Base-by-base conservation (phyloP, 805 yeast species). In the Candida dendrica region DNA sequence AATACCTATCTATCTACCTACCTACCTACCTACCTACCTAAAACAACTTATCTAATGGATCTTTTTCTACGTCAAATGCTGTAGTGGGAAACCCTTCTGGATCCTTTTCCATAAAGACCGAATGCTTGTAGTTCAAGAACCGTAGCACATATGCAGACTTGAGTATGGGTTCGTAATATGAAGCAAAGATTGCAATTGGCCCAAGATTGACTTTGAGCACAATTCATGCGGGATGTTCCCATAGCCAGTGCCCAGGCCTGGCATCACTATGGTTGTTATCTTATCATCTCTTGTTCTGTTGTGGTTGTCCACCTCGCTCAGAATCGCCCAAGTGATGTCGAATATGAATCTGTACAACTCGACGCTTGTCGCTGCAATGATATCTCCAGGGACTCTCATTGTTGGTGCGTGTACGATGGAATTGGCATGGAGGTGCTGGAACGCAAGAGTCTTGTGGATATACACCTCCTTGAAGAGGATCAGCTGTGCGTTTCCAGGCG, bases 241-340 rank as follows among this genome's bases (percentile, higher is more conserved):
- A 44, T 56, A 67, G 1, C 72, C 72, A 1, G 72, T 64, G 2
- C 66, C 71, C 9, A 68, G 38, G 1, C 70, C 71, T 0, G 71
- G 61, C n/a, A 68, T 31, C 0, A 68, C 40, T 4, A 63, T 15
- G 1, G 59, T 51, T 35, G 51, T 52, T 4, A 60, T 46, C 33
- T 58, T 51, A 14, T 52, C 52, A 32, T 33, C 17, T 19, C 14
- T 4, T 15, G 19, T 13, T 15, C 9, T 16, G 19, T 45, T 47
- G 19, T 39, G 32, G 6, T 37, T 30, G 9, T 45, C 42, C 3
- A 63, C 40, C 2, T 53, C 45, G 27, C 52, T 44, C 20, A 68
- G 44, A 2, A 59, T 47, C 36, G 56, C 59, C 73, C 73, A 68
- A 0, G 62, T 58, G 45, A 61, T 56, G 42, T 68, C 72, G 45